A percentile compares a stretch with the other conserved stretches of the same genome.
phyloP scores from a whole-genome alignment of 495 filamentous ascomycete genomes.

The Halenospora varia region DNA sequence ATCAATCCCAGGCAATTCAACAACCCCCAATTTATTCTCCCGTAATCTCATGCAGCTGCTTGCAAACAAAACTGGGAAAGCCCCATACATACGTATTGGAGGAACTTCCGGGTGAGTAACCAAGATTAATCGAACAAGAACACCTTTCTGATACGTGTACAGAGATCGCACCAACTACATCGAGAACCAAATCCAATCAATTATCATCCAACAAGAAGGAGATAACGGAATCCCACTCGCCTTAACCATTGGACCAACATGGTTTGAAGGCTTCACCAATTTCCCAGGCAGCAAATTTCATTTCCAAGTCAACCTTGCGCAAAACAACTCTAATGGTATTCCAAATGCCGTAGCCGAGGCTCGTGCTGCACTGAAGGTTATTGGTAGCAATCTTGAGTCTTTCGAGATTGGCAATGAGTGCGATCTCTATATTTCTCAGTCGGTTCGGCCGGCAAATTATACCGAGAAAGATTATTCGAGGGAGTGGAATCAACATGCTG shows the following conservation, averaged over 20 bases:
- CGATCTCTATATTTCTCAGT: background rate
- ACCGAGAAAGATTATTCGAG: background rate
- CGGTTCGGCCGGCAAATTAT: background rate
- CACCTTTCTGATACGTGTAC: background rate
- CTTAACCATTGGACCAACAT: background rate
- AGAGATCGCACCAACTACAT: background rate
- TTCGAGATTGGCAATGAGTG: background rate
- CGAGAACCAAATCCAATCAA: background rate
- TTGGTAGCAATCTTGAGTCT: background rate
- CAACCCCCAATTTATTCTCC: background rate
- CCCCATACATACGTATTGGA: background rate
- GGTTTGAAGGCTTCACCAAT: background rate
- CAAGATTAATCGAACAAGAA: no score
- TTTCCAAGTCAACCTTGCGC: background rate
- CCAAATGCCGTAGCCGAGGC: background rate
- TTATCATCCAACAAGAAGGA: background rate
- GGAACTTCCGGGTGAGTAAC: background rate
- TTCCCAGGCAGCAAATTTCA: background rate
- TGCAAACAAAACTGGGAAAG: background rate
- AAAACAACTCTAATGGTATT: background rate
- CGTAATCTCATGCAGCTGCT: background rate
- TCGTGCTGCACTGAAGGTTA: background rate
- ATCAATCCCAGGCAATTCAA: background rate
- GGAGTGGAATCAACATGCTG: background rate
- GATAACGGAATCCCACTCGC: background rate